Evolutionary conservation across 352 stramenopile species (phyloP), one percentile per base, ranked within the genome.

Genomic region (Phytophthora chlamydospora): DNA sequence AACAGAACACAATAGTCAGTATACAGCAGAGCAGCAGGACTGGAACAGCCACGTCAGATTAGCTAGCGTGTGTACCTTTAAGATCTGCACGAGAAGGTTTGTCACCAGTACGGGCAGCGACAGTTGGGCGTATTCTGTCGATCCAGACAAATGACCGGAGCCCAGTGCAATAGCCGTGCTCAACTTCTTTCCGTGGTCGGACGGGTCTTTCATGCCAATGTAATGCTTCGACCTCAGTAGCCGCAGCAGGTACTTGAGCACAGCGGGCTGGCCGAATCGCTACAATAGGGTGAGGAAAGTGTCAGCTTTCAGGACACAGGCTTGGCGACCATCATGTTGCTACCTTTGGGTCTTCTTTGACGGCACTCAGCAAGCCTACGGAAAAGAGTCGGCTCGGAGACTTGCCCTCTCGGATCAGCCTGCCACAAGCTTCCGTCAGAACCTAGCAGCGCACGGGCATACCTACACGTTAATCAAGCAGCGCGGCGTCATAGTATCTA

Each of bases 191-290:
- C 64, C 61, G 21, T 72, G 65, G 17, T 78, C 69, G 0, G 42
- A 51, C 3, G 62, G 34, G 29, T 80, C 75, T 41, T 88, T 83
- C 16, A 69, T 50, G 10, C 78, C 79, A 29, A 76, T 9, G 55
- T 95, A 92, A 64, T 94, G 76, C 66, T 93, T 93, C 4, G 85
- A 92, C n/a, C 87, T 80, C 29, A 96, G 55, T 21, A 96, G 41
- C 2, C 83, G 83, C 24, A 93, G 36, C 14, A 96, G 43, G 59
- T 91, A 92, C 58, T 96, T 96, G 11, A 92, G 65, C 29, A 93
- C 68, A 0, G 65, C 53, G 21, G 85, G 78, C 9, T 82, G 66
- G 1, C 65, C 19, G 45, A 93, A 95, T 11, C 78, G 68, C 68
- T 82, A 47, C n/a, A 41, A 33, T 21, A 58, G 33, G 27, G 17